Evolutionary conservation across 495 filamentous ascomycete species (phyloP), one percentile per base, ranked within the genome.

Genomic region (Hypoxylon lienhwacheense): DNA sequence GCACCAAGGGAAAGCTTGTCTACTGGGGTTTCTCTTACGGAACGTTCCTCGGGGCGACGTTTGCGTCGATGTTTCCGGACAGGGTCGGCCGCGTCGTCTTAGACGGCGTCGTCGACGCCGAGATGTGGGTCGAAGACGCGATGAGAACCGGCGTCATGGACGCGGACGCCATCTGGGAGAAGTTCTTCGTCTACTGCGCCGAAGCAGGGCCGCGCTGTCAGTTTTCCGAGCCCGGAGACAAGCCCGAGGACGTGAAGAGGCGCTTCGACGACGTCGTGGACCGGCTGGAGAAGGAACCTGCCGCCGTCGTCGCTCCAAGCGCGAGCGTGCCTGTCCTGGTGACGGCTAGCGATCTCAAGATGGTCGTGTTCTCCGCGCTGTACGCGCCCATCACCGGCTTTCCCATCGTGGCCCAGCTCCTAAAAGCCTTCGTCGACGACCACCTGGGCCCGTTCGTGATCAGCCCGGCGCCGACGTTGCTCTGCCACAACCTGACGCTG

Each of bases 1-100:
- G 61, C 28, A 62, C 65, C 20, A 56, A 59, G 44, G 67, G 66
- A 8, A 77, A 75, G 35, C 67, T 85, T 4, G 65, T 79, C 4
- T 85, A 81, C 51, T 85, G 81, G 81, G 83, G 83, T 0, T 77
- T 83, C 5, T 82, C 79, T 0, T 86, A 85, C 53, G 83, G 83
- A 1, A 81, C 80, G 1, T 50, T 82, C 1, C 64, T 86, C 0
- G 83, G 83, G 0, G 65, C 74, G 46, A 84, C 77, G 33, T 75
- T 74, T 20, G 68, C 73, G 7, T 63, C 57, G 7, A 73, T 73
- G 71, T 75, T 73, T 48, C 73, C 71, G 0, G 66, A 72, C 5
- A 61, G 64, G 32, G 71, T 75, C n/a, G 73, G 73, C 8, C 63
- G 71, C 24, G 0, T 75, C 39, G 28, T 75, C 14, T 17, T 75